Base-by-base conservation (phyloP, 176 grass and related monocot genomes). In the Hordeum marinum region DNA sequence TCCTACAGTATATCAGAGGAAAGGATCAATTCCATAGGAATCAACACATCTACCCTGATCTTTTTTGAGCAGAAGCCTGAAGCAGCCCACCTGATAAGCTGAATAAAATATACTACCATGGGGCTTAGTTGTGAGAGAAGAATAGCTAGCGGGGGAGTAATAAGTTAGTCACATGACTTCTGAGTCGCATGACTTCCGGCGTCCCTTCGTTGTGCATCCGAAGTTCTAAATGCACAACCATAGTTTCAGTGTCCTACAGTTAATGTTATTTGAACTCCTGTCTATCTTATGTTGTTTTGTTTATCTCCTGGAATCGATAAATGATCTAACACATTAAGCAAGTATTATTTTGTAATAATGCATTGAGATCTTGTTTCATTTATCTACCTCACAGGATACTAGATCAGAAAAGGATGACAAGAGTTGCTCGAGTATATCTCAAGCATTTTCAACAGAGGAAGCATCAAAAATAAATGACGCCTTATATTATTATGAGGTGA, bases 401-500 rank as follows among this genome's bases (percentile, higher is more conserved):
- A 88, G 64, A 71, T 66, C 85, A 43, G 80, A 80, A n/a, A 89
- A 91, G 88, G 90, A 89, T 25, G 82, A 85, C 46, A 89, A 63
- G 90, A 82, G 11, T 76, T 65, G 20, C 72, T 84, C 83, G 54
- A 85, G 64, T 57, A 42, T 90, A 74, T 87, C 84, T 67, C 91
- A 90, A 64, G 64, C 88, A 50, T 94, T 96, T 84, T 94, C 92
- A 41, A 94, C 79, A 73, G 97, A 96, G 84, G 90, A 92, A 87
- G 92, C 90, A 77, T 92, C 94, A 72, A 86, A 76, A 72, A 99
- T 99, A 73, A 96, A 79, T 7, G 94, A 99, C 17, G 94, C 81
- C 20, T 82, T 96, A 59, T 99, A 96, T 82, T 90, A 81, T 77
- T 99, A 94, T 69, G 97, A 96, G 97, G 97, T 96, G 68, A 86